Evolutionary conservation across 768 basidiomycete species (phyloP).

Genomic region (Tylopilus rubrobrunneus): DNA sequence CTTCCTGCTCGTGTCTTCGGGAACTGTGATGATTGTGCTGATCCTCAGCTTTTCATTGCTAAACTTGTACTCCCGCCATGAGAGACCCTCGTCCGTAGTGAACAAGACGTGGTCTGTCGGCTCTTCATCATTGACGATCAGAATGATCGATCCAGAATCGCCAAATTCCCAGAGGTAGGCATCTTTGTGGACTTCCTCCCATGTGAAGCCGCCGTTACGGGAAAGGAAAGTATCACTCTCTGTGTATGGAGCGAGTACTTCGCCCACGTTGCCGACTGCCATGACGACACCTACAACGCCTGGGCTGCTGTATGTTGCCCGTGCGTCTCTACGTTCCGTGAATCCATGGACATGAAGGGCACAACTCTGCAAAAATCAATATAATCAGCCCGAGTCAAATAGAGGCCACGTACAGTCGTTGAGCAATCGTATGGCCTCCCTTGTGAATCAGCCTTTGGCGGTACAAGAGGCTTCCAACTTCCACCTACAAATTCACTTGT

Average conservation of each 20-base stretch:
- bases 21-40: slow-evolving; percentile 77
- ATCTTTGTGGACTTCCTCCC: slow-evolving; percentile 98
- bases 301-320: slow-evolving; percentile 92
- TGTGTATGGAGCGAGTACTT: slow-evolving; percentile 69
- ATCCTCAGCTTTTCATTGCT: slow-evolving; percentile 68
- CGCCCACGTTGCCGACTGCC: slow-evolving; percentile 96
- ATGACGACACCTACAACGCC: slow-evolving; percentile 90
- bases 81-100: slow-evolving; percentile 84
- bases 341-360: slow-evolving; percentile 92
- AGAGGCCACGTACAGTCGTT: slow-evolving; percentile 46
- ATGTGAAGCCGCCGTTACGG: slow-evolving; percentile 94
- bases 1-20: slow-evolving; percentile 83
- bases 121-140: slow-evolving; percentile 95
- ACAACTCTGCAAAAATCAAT: slow-evolving; percentile 54
- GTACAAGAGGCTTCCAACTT: slow-evolving; percentile 78
- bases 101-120: slow-evolving; percentile 86
- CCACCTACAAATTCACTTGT: slow-evolving; percentile 48
- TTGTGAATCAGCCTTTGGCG: slow-evolving; percentile 73
- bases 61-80: slow-evolving; percentile 88
- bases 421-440: slow-evolving; percentile 70
- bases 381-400: not conserved
- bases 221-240: slow-evolving; percentile 95
- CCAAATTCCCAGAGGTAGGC: slow-evolving; percentile 98
- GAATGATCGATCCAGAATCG: slow-evolving; percentile 89
- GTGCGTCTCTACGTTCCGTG: slow-evolving; percentile 85